Percentiles rank a stretch among this genome's conserved stretches.
phyloP scores from a whole-genome alignment of 371 early-diverging fungal genomes.

The Gilbertella persicaria region DNA sequence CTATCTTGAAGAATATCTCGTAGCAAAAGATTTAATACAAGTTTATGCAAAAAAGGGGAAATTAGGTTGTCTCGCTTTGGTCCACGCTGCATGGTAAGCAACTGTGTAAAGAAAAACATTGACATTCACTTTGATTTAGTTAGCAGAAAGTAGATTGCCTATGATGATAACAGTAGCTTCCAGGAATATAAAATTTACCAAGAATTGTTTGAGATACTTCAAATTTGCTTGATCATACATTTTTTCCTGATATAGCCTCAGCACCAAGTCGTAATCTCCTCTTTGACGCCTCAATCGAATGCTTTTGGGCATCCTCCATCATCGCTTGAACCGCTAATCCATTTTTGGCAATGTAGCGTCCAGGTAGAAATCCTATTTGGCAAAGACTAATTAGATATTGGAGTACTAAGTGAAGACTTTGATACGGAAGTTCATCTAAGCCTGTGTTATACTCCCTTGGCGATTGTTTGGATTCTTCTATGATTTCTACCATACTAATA shows the following conservation, averaged over 20 bases:
- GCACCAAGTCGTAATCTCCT: no score
- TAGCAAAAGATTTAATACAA: constrained; percentile 17
- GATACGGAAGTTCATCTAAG: constrained; percentile 30
- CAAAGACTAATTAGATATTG: neutral
- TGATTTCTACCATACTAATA: no score
- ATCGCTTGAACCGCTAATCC: neutral
- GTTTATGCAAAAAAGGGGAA: constrained; percentile 15
- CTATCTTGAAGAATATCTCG: no score
- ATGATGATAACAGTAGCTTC: constrained; percentile 1
- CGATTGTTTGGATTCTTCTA: no score
- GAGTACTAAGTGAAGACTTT: constrained; percentile 9
- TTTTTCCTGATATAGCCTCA: constrained; percentile 22
- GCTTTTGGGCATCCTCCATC: constrained; percentile 8
- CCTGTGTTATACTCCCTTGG: constrained; percentile 15
- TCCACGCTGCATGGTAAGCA: constrained; percentile 5
- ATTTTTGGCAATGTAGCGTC: constrained; percentile 11
- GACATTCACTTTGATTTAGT: constrained; percentile 2
- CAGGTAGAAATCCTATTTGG: constrained; percentile 10
- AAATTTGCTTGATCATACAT: constrained; percentile 23
- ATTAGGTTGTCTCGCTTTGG: constrained; percentile 7
- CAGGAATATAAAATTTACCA: constrained; percentile 14
- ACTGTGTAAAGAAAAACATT: constrained; percentile 23
- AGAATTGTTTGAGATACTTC: constrained; percentile 2
- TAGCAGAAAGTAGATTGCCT: constrained; percentile 5
- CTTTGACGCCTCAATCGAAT: neutral